Evolutionary conservation across 1,284 basidiomycete species (phyloP).

Genomic region (Fomes fomentarius): DNA sequence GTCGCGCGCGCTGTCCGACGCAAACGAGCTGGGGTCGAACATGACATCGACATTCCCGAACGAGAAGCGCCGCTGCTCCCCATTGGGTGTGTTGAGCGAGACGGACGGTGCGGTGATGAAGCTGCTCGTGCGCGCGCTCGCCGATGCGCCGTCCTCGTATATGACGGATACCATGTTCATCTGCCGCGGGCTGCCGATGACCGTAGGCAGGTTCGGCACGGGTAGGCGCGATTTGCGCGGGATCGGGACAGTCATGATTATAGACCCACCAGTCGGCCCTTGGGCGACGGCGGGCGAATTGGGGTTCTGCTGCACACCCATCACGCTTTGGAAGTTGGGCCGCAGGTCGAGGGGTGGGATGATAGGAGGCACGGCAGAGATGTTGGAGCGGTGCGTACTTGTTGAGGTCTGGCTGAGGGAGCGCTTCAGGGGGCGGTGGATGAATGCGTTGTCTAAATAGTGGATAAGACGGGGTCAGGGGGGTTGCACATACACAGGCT

Average conservation of each 20-base stretch:
- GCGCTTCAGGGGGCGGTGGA: constrained; percentile 57
- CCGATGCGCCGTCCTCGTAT: constrained; percentile 44
- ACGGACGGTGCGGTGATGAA: constrained; percentile 58
- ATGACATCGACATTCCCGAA: background rate
- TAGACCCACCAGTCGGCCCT: too few species aligned
- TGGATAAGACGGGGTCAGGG: too few species aligned
- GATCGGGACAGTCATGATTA: constrained; percentile 12
- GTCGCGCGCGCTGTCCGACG: constrained; percentile 14
- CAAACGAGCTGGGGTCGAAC: constrained; percentile 11
- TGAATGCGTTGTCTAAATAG: constrained; percentile 57
- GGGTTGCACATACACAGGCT: too few species aligned
- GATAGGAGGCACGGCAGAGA: constrained; percentile 43
- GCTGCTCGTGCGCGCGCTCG: constrained; percentile 49
- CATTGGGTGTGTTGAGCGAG: constrained; percentile 22
- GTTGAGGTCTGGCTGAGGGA: constrained; percentile 61
- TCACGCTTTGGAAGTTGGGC: constrained; percentile 51
- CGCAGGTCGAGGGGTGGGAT: constrained; percentile 61
- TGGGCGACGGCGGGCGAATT: constrained; percentile 34
- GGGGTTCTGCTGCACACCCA: constrained; percentile 7
- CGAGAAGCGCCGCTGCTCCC: constrained; percentile 10
- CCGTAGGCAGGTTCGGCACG: constrained; percentile 33
- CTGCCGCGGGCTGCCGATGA: constrained; percentile 27
- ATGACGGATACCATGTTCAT: constrained; percentile 36
- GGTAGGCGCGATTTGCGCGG: constrained; percentile 36
- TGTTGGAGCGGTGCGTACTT: constrained; percentile 50